phyloP scores from a whole-genome alignment of 148 eudicot species.

The Vaccinium vitisidaea region DNA sequence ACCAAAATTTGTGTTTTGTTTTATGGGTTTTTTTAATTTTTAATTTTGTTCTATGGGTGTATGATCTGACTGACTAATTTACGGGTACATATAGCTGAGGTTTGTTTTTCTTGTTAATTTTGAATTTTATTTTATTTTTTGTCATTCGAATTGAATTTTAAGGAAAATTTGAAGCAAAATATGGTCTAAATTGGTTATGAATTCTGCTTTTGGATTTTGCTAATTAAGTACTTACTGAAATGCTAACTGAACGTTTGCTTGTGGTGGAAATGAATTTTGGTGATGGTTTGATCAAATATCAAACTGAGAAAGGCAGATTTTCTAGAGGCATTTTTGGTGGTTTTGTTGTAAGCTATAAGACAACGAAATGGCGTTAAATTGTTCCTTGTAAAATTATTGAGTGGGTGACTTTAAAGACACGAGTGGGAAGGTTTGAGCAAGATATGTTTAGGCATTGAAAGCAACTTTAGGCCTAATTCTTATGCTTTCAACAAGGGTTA shows the following conservation, averaged over 20 bases:
- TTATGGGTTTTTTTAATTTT: not conserved
- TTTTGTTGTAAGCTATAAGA: not conserved
- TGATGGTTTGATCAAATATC: too few relatives aligned
- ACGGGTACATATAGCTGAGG: not conserved
- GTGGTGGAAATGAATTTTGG: too few relatives aligned
- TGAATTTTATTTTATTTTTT: not conserved
- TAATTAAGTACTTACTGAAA: not conserved
- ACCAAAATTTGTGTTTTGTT: not conserved
- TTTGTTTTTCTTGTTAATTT: not conserved
- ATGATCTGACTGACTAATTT: not conserved
- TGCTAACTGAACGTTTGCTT: not conserved
- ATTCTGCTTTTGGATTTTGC: not conserved
- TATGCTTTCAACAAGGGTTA: not conserved
- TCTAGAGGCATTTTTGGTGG: not conserved
- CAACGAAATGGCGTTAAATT: not conserved
- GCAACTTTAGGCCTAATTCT: not conserved
- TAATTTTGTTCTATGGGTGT: not conserved
- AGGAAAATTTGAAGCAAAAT: not conserved
- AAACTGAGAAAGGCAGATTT: not conserved
- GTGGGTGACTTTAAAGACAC: not conserved
- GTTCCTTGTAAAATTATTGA: not conserved
- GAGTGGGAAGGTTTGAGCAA: not conserved
- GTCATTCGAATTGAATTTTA: not conserved
- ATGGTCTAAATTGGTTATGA: not conserved
- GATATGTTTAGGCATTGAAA: not conserved